These are phyloP conservation scores for Pochonia chlamydosporia DNA, from an alignment of 2,329 filamentous ascomycete species.

Conservation along the genomic window DNA sequence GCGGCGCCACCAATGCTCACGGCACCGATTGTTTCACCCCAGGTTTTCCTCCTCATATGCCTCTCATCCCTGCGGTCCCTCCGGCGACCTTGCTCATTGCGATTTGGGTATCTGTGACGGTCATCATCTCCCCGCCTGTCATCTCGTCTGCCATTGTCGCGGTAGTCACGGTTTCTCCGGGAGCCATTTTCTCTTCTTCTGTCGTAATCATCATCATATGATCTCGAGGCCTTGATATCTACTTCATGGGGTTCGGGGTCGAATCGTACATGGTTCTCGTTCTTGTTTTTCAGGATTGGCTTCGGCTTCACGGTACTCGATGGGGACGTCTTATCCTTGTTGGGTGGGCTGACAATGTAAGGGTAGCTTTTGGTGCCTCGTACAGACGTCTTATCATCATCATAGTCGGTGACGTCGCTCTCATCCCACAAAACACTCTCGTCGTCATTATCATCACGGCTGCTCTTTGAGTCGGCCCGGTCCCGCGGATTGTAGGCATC, in stretches of 20 bases:
- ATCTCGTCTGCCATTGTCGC: slow-evolving; percentile 17
- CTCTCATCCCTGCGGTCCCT: slow-evolving; percentile 32
- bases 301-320: slow-evolving; percentile 39
- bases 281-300: slow-evolving; percentile 57
- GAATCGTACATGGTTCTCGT: slow-evolving; percentile 51
- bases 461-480: slow-evolving; percentile 27
- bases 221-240: slow-evolving; percentile 21
- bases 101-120: slow-evolving; percentile 29
- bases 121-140: slow-evolving; percentile 15
- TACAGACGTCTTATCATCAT: slow-evolving; percentile 25
- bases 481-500: slow-evolving; percentile 10
- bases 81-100: slow-evolving; percentile 32
- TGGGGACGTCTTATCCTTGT: slow-evolving; percentile 26
- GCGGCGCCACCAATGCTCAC: slow-evolving; percentile 57
- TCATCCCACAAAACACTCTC: slow-evolving; percentile 24
- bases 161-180: slow-evolving; percentile 19
- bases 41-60: slow-evolving; percentile 36
- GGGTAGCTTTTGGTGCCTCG: slow-evolving; percentile 28
- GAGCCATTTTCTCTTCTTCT: slow-evolving; percentile 14
- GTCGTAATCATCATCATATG: slow-evolving; percentile 27
- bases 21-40: slow-evolving; percentile 49
- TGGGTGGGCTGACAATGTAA: slow-evolving; percentile 30
- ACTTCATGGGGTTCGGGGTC: slow-evolving; percentile 43
- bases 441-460: slow-evolving; percentile 25
- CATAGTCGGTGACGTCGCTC: slow-evolving; percentile 25